These are phyloP conservation scores for Erodium trifolium DNA, from an alignment of 441 rosid genomes.

Conservation along the genomic window DNA sequence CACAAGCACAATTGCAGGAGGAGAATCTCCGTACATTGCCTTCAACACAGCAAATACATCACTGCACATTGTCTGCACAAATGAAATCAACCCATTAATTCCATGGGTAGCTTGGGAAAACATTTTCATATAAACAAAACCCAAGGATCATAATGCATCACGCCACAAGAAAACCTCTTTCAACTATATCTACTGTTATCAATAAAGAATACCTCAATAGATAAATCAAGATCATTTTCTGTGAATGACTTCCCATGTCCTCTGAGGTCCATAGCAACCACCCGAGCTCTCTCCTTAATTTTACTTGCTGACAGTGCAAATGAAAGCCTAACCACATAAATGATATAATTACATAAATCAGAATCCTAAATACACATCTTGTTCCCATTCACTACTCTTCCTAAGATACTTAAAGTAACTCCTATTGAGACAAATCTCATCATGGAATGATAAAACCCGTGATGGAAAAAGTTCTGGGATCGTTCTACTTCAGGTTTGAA, in stretches of 20 bases:
- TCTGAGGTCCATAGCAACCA: constrained; percentile 89
- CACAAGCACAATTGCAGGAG: constrained; percentile 86
- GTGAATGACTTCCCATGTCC: constrained; percentile 87
- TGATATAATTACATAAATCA: neutral
- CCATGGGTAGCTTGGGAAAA: too few relatives aligned
- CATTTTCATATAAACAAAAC: too few relatives aligned
- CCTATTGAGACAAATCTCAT: too few relatives aligned
- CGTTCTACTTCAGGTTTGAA: too few relatives aligned
- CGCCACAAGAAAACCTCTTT: neutral
- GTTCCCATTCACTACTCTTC: too few relatives aligned
- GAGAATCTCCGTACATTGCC: constrained; percentile 77
- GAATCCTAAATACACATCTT: neutral
- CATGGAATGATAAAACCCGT: too few relatives aligned
- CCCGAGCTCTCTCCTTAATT: constrained; percentile 82
- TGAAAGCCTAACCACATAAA: constrained; percentile 53
- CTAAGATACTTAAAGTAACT: too few relatives aligned
- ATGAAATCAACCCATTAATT: constrained; percentile 9
- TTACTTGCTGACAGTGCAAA: constrained; percentile 62
- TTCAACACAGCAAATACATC: constrained; percentile 75
- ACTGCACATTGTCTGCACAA: constrained; percentile 80
- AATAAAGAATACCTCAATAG: constrained; percentile 53
- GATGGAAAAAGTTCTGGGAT: too few relatives aligned
- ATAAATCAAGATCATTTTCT: constrained; percentile 74
- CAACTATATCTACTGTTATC: neutral
- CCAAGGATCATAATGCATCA: neutral